A percentile compares a stretch with the other conserved stretches of the same genome.
These are phyloP conservation scores for Scleroderma bovista DNA, from an alignment of 768 basidiomycete genomes.

Conservation along the genomic window DNA sequence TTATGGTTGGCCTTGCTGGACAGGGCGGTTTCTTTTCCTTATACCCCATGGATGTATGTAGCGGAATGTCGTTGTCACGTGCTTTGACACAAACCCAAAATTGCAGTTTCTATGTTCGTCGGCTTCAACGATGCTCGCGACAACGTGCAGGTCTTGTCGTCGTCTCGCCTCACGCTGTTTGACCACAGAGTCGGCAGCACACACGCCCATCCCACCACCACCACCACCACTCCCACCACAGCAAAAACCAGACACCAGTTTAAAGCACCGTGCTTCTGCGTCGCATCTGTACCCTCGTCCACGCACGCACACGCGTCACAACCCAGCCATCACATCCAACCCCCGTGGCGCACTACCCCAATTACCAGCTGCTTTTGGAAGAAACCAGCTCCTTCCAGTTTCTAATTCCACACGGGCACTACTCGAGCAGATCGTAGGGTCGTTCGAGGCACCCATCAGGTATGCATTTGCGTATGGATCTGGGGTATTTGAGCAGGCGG, in stretches of 20 bases:
- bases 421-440: constrained; percentile 71
- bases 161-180: constrained; percentile 17
- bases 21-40: neutral
- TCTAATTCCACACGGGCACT: constrained; percentile 74
- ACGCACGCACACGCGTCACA: constrained; percentile 15
- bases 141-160: constrained; percentile 8
- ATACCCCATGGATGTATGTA: too few relatives aligned
- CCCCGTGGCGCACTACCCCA: constrained; percentile 37
- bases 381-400: constrained; percentile 77
- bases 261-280: constrained; percentile 26
- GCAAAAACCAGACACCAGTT: constrained; percentile 19
- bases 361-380: constrained; percentile 69
- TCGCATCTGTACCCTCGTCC: constrained; percentile 40
- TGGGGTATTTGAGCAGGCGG: constrained; percentile 91
- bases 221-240: constrained; percentile 22
- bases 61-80: neutral
- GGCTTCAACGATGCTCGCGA: constrained; percentile 21
- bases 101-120: constrained; percentile 11
- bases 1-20: constrained; percentile 9
- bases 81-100: neutral
- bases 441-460: constrained; percentile 86
- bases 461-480: constrained; percentile 98
- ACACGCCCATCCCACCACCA: constrained; percentile 19
- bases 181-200: constrained; percentile 23
- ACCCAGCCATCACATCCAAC: constrained; percentile 15